Evolutionary conservation across 352 stramenopile species (phyloP).

Genomic region (Phytophthora cactorum): DNA sequence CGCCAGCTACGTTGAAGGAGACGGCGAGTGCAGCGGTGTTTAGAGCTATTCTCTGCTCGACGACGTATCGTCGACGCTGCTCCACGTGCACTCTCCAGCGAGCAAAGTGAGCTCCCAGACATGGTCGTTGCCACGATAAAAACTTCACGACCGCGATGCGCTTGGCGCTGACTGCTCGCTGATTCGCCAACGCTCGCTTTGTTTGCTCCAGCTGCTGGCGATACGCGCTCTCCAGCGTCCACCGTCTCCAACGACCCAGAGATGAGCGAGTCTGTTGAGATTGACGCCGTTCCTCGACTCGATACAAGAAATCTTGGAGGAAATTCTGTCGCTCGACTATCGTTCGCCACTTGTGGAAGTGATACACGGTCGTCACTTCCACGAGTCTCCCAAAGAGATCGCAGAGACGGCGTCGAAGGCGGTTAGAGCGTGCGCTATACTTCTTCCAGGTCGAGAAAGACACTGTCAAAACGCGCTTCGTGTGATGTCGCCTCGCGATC

Average conservation of each 20-base stretch:
- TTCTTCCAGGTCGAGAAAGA: slow-evolving; percentile 19
- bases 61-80: slow-evolving; percentile 18
- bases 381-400: neutral
- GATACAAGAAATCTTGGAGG: slow-evolving; percentile 3
- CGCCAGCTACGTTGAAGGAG: slow-evolving; percentile 20
- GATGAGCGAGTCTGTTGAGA: slow-evolving; percentile 10
- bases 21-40: neutral
- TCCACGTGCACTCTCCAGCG: slow-evolving; percentile 30
- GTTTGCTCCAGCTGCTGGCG: slow-evolving; percentile 19
- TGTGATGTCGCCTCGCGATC: slow-evolving; percentile 17
- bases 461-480: neutral
- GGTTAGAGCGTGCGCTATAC: neutral
- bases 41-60: slow-evolving; percentile 10
- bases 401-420: slow-evolving; percentile 7
- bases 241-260: slow-evolving; percentile 19
- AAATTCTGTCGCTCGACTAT: slow-evolving; percentile 4
- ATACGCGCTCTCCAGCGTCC: slow-evolving; percentile 12
- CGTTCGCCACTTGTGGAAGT: slow-evolving; percentile 26
- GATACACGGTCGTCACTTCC: slow-evolving; percentile 11
- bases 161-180: slow-evolving; percentile 24
- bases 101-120: slow-evolving; percentile 31
- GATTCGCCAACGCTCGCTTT: neutral
- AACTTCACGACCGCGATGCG: slow-evolving; percentile 33
- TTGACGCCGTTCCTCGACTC: slow-evolving; percentile 8
- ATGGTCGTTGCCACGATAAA: slow-evolving; percentile 36